Conservation (phyloP, 768 basidiomycete species). For the Lactifluus piperatus region DNA sequence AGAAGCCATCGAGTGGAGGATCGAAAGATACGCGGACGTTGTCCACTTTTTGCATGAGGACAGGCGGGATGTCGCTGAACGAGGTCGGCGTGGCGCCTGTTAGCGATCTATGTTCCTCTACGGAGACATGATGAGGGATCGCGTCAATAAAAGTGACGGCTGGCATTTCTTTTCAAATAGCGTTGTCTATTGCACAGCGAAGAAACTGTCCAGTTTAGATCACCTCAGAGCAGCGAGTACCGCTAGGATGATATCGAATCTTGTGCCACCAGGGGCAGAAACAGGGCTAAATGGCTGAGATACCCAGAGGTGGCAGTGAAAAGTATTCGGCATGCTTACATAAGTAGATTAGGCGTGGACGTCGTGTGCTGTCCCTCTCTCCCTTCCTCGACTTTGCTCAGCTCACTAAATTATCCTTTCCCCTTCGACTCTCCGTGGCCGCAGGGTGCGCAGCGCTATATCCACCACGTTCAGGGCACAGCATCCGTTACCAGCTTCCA, state of each 20-base stretch:
- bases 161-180: slow-evolving; percentile 20
- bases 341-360: no score
- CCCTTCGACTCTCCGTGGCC: background rate
- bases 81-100: slow-evolving; percentile 76
- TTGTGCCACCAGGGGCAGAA: background rate
- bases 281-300: background rate
- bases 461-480: background rate
- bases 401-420: background rate
- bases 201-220: background rate
- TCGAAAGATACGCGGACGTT: slow-evolving; percentile 62
- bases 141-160: slow-evolving; percentile 30
- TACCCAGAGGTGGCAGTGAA: no score
- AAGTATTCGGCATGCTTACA: background rate
- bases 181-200: no score
- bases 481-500: background rate
- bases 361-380: background rate
- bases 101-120: slow-evolving; percentile 59
- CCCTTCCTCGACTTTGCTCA: no score
- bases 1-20: slow-evolving; percentile 57
- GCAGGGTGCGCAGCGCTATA: background rate
- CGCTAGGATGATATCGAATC: background rate
- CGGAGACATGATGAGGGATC: slow-evolving; percentile 39
- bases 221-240: background rate
- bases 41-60: slow-evolving; percentile 66
- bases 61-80: slow-evolving; percentile 78